Percentiles rank a stretch among this genome's conserved stretches.
Evolutionary conservation across 345 rosid species (phyloP).

Genomic region (Populus simonii): DNA sequence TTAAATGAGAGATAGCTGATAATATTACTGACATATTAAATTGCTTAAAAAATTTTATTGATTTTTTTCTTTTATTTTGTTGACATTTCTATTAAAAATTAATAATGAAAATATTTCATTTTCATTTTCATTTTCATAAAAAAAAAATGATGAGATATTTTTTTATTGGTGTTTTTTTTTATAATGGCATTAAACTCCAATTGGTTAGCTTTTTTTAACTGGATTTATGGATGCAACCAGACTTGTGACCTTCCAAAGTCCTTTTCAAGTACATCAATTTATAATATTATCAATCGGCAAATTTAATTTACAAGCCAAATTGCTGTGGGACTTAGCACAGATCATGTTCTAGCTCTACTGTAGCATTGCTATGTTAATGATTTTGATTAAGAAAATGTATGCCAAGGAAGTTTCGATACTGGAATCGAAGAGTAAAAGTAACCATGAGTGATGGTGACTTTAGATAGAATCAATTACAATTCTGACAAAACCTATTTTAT

Average conservation of each 20-base stretch:
- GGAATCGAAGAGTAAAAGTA: conserved; percentile 1
- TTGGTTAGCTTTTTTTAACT: background rate
- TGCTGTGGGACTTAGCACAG: background rate
- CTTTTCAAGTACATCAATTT: background rate
- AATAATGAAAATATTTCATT: no score
- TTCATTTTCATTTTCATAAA: no score
- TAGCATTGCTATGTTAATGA: background rate
- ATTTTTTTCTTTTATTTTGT: no score
- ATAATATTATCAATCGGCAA: background rate
- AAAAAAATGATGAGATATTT: no score
- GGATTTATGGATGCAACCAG: background rate
- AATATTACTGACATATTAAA: no score
- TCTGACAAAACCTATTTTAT: background rate
- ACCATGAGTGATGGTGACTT: conserved; percentile 8
- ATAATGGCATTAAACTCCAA: background rate
- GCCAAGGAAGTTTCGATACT: conserved; percentile 6
- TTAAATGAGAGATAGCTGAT: no score
- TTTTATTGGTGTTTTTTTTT: no score
- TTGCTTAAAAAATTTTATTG: no score
- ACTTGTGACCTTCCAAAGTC: conserved; percentile 14
- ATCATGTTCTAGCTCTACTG: background rate
- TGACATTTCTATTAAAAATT: no score
- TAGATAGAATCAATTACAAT: background rate
- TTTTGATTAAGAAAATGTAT: background rate
- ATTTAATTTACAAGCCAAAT: background rate